Conservation (phyloP, 495 filamentous ascomycete species). For the Corynascus novoguineensis region DNA sequence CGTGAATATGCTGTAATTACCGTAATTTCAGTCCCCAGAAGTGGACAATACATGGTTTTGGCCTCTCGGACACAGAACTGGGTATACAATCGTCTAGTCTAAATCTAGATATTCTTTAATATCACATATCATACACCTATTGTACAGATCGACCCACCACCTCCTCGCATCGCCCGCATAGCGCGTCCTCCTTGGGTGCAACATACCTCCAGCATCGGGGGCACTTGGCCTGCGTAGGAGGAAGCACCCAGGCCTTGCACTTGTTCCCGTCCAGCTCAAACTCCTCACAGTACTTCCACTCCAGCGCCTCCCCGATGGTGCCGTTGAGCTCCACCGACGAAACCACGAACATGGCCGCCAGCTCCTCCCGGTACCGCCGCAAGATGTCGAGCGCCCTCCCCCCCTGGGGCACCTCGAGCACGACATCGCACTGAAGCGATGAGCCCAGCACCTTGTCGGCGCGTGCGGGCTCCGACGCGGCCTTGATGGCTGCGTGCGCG, state of each 20-base stretch:
- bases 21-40: too few species aligned
- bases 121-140: conserved; percentile 6
- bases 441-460: conserved; percentile 62
- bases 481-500: conserved; percentile 59
- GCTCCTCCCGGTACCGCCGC: conserved; percentile 53
- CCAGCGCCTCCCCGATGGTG: conserved; percentile 28
- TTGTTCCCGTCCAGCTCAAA: conserved; percentile 48
- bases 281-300: conserved; percentile 52
- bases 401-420: conserved; percentile 39
- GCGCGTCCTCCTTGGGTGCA: conserved; percentile 48
- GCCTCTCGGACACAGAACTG: conserved; percentile 3
- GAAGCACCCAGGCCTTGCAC: conserved; percentile 56
- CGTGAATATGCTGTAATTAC: too few species aligned
- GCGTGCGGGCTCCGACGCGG: conserved; percentile 62
- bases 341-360: conserved; percentile 72
- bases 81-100: conserved; percentile 8
- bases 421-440: conserved; percentile 64
- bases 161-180: conserved; percentile 71
- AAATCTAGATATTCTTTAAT: not conserved
- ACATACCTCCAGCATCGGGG: conserved; percentile 83
- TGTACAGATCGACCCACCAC: conserved; percentile 43
- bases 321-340: conserved; percentile 55
- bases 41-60: too few species aligned
- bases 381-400: conserved; percentile 35
- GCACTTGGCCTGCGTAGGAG: conserved; percentile 68